Evolutionary conservation across 202 grass and related monocot species (phyloP).

Genomic region (Eragrostis tef): DNA sequence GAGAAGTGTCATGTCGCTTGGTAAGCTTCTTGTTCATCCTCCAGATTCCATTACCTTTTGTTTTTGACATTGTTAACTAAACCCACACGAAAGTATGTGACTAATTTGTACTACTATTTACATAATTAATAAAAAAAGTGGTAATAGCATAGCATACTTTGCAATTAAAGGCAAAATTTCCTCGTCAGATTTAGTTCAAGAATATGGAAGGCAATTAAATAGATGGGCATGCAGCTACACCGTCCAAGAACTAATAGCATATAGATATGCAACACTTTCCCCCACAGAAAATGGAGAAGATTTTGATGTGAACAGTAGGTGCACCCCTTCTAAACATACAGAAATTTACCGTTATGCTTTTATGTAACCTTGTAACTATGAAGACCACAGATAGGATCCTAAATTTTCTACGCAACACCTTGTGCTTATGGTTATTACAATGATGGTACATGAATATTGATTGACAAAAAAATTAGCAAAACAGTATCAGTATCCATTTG

Average conservation of each 20-base stretch:
- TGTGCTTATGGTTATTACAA: not conserved
- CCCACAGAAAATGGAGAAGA: not conserved
- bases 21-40: slow-evolving; percentile 49
- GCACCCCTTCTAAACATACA: not conserved
- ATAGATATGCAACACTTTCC: not conserved
- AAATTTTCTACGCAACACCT: slow-evolving; percentile 10
- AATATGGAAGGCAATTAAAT: slow-evolving; percentile 24
- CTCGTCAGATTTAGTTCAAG: slow-evolving; percentile 1
- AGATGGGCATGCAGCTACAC: not conserved
- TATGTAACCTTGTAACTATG: not conserved
- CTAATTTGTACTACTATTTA: not conserved
- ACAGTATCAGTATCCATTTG: not conserved
- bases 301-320: not conserved
- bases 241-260: not conserved
- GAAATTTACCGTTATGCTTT: not conserved
- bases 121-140: not conserved
- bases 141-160: slow-evolving; percentile 9
- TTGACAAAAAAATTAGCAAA: not conserved
- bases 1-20: slow-evolving; percentile 83
- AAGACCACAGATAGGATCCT: not conserved
- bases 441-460: not conserved
- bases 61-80: slow-evolving; percentile 5
- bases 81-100: slow-evolving; percentile 10
- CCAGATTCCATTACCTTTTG: not conserved
- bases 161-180: slow-evolving; percentile 22